Evolutionary conservation across 1,139 yeast species (phyloP).

Genomic region (Lodderomyces pseudojiufengensis): DNA sequence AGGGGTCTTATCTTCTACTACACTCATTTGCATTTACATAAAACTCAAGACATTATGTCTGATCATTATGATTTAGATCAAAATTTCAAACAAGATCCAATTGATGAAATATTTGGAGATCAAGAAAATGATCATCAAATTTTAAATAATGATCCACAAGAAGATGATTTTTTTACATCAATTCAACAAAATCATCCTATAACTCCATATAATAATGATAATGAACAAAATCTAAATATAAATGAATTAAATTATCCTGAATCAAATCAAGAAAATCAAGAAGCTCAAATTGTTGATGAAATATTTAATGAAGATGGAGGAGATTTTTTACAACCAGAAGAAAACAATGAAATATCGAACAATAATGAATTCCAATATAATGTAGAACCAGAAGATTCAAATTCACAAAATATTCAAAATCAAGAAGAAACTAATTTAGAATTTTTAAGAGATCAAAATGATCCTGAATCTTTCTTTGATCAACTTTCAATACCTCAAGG

Average conservation of each 20-base stretch:
- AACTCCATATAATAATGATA: constrained; percentile 1
- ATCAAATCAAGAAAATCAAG: not conserved
- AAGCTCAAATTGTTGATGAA: constrained; percentile 3
- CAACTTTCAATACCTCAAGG: not conserved
- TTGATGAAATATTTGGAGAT: constrained; percentile 7
- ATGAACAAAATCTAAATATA: not conserved
- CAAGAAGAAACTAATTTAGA: not conserved
- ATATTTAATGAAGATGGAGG: constrained; percentile 3
- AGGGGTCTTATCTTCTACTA: not conserved
- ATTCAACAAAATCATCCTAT: constrained; percentile 4
- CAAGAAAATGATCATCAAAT: not conserved
- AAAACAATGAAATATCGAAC: not conserved
- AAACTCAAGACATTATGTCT: no score
- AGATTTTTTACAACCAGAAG: not conserved
- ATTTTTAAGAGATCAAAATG: not conserved
- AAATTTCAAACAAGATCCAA: no score
- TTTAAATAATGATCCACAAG: not conserved
- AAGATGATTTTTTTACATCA: constrained; percentile 6
- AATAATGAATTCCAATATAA: not conserved
- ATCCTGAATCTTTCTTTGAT: constrained; percentile 1
- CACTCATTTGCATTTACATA: not conserved
- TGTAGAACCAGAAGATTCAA: not conserved
- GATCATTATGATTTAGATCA: no score
- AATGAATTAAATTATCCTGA: not conserved
- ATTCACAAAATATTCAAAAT: not conserved